Conservation (phyloP, 2,329 filamentous ascomycete species). For the Calonectria pseudoreteaudii region DNA sequence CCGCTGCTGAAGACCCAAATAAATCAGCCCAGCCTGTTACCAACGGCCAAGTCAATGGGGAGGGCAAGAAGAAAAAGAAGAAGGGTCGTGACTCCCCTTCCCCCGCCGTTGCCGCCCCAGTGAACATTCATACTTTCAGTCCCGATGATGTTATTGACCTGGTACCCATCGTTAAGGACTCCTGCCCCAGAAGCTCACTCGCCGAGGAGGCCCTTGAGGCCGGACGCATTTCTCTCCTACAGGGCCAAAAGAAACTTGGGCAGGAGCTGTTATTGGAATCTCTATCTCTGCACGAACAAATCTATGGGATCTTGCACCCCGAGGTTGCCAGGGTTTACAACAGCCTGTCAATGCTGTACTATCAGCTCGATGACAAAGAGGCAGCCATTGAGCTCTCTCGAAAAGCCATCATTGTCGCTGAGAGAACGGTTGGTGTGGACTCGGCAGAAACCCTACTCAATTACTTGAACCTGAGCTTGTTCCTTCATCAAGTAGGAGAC, state of each 20-base stretch:
- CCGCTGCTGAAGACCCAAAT: constrained; percentile 44
- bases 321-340: constrained; percentile 97
- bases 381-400: constrained; percentile 94
- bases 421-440: constrained; percentile 93
- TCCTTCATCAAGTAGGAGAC: constrained; percentile 92
- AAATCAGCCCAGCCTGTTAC: constrained; percentile 47
- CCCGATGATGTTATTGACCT: constrained; percentile 91
- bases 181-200: constrained; percentile 87
- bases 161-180: constrained; percentile 95
- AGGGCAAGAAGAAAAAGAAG: constrained; percentile 74
- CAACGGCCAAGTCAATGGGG: constrained; percentile 57
- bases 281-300: constrained; percentile 95
- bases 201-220: constrained; percentile 97
- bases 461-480: constrained; percentile 95
- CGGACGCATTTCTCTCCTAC: constrained; percentile 93
- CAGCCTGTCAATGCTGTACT: constrained; percentile 94
- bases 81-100: constrained; percentile 66
- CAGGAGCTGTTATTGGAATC: constrained; percentile 97
- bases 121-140: constrained; percentile 68
- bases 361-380: constrained; percentile 97
- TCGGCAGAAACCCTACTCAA: constrained; percentile 93
- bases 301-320: constrained; percentile 96
- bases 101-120: constrained; percentile 56
- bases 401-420: constrained; percentile 96
- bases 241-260: constrained; percentile 94